Evolutionary conservation across 306 rosid species (phyloP).

Genomic region (Prunus mira): DNA sequence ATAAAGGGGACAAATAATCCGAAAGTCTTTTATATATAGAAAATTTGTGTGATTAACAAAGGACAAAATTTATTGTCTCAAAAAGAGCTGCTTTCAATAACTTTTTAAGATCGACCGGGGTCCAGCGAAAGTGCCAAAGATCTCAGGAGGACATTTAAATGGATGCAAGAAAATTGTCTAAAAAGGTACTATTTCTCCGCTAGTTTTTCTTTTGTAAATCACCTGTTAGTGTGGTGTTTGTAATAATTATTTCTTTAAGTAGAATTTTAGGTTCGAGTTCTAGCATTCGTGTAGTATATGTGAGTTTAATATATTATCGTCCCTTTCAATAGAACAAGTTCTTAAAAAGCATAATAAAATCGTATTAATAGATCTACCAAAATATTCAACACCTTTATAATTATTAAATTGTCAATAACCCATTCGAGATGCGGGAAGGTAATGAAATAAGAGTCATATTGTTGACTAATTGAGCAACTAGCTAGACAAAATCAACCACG

Average conservation of each 20-base stretch:
- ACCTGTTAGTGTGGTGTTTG: too few relatives aligned
- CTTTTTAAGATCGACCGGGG: neutral
- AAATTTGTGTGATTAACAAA: neutral
- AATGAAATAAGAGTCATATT: too few relatives aligned
- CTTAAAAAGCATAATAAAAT: too few relatives aligned
- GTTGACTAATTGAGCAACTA: too few relatives aligned
- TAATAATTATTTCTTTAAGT: too few relatives aligned
- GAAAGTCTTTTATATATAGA: neutral
- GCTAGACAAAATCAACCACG: too few relatives aligned
- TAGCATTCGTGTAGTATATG: too few relatives aligned
- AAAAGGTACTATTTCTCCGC: neutral
- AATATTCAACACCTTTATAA: too few relatives aligned
- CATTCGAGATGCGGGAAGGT: too few relatives aligned
- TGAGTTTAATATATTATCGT: accelerated
- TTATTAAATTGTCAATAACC: too few relatives aligned
- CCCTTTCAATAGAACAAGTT: accelerated
- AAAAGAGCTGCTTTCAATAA: neutral
- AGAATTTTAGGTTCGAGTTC: accelerated
- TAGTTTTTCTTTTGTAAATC: too few relatives aligned
- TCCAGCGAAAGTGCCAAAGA: neutral
- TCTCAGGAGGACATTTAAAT: neutral
- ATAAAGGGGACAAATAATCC: neutral
- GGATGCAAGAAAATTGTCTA: neutral
- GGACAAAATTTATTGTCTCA: neutral
- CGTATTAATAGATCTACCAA: too few relatives aligned